Evolutionary conservation across 495 filamentous ascomycete species (phyloP), one percentile per base, ranked within the genome.

Genomic region (Xylaria scruposa): DNA sequence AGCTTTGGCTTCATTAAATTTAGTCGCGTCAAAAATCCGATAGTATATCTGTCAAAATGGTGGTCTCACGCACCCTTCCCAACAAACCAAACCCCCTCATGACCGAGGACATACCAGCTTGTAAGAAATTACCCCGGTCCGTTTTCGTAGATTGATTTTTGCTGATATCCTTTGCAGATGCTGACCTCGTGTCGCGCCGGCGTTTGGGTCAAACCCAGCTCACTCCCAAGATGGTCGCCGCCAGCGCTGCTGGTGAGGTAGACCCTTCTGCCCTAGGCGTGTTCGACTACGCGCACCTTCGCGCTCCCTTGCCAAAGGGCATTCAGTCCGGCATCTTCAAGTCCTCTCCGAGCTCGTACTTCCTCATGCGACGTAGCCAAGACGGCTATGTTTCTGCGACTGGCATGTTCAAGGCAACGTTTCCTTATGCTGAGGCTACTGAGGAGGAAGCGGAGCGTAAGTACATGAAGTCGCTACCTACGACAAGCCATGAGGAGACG

Each of bases 341-440:
- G 64, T 90, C 91, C 15, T 86, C 88, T 49, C 95, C 95, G 4
- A 92, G 93, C 77, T 94, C 93, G 24, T 99, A 99, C 82, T 99
- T 98, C 79, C 83, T 99, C 73, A 99, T 99, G 96, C 90, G 97
- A 79, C 93, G 96, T 70, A 97, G 94, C 84, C 91, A 90, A 78
- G 96, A 99, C 83, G 97, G 97, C 49, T 98, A 86, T 78, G 90
- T 99, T 49, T 97, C 94, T 76, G 94, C 96, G 7, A 98, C 96
- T 65, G 96, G 97, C 78, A 98, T 99, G 97, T 99, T 98, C 87
- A 99, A 98, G 83, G 97, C 97, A 68, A 93, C 95, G 7, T 99
- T 98, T 80, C 96, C 96, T 4, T 98, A 94, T 87, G 94, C 96
- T 17, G 91, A 91, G 70, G 82, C 88, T 40, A 88, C 90, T 8